phyloP scores from a whole-genome alignment of 805 yeast species.

The Teunomyces cretensis region DNA sequence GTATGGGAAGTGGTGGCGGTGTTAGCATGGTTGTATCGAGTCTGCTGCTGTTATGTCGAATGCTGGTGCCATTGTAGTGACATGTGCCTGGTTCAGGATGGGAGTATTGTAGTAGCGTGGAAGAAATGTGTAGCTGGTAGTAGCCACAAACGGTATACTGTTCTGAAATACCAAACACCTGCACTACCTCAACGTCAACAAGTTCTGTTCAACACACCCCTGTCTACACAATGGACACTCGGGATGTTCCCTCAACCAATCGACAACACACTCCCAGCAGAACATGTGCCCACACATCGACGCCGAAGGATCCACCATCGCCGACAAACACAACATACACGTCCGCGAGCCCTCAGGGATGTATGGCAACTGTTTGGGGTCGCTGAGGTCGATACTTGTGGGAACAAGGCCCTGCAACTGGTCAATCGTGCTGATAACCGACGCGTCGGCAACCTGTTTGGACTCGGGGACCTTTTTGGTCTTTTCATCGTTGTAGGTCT shows the following conservation, averaged over 20 bases:
- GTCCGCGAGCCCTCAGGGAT: conserved; percentile 68
- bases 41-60: too few relatives aligned
- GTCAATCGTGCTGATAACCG: conserved; percentile 5
- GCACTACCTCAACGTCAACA: conserved; percentile 52
- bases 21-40: too few relatives aligned
- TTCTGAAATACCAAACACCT: too few relatives aligned
- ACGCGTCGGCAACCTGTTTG: not conserved
- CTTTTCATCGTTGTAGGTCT: conserved; percentile 16
- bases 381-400: conserved; percentile 48
- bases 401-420: conserved; percentile 6
- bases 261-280: conserved; percentile 88
- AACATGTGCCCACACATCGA: conserved; percentile 91
- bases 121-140: too few relatives aligned
- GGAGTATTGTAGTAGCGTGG: too few relatives aligned
- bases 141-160: too few relatives aligned
- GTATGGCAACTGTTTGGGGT: conserved; percentile 58
- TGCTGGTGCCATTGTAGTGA: too few relatives aligned
- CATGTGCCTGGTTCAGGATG: too few relatives aligned
- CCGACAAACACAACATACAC: conserved; percentile 82
- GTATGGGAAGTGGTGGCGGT: too few relatives aligned
- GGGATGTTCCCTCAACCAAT: conserved; percentile 83
- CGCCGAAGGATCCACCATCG: conserved; percentile 78
- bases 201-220: conserved; percentile 56
- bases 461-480: not conserved
- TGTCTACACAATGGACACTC: conserved; percentile 94